Evolutionary conservation across 345 rosid genomes (phyloP).

Genomic region (Eucalyptus regnans): DNA sequence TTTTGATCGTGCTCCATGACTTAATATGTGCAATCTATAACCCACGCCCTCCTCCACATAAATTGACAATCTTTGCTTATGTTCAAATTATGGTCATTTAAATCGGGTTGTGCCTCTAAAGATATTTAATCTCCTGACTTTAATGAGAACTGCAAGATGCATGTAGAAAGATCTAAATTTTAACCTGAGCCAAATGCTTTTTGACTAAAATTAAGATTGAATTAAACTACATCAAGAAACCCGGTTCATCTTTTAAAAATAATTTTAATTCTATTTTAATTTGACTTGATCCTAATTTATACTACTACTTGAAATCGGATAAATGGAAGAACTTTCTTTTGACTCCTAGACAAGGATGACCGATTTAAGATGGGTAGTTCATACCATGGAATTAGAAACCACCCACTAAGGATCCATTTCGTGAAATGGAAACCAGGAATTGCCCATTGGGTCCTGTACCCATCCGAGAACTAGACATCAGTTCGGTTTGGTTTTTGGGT

Average conservation of each 20-base stretch:
- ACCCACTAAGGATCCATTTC: too few species aligned
- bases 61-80: not conserved
- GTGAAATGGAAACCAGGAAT: too few species aligned
- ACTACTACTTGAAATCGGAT: not conserved
- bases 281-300: not conserved
- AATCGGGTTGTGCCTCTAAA: fast-evolving
- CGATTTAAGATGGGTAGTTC: too few species aligned
- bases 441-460: too few species aligned
- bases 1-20: not conserved
- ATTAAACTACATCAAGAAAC: not conserved
- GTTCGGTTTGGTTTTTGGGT: fast-evolving
- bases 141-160: not conserved
- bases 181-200: not conserved
- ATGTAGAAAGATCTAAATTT: not conserved
- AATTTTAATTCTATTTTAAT: not conserved
- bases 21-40: not conserved
- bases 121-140: not conserved
- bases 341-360: not conserved
- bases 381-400: too few species aligned
- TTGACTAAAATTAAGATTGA: not conserved
- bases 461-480: too few species aligned
- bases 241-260: not conserved
- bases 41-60: not conserved
- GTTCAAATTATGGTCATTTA: not conserved
- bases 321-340: not conserved